A percentile compares a stretch with the other conserved stretches of the same genome.
Conservation (phyloP, 2,329 filamentous ascomycete genomes). For the Malbranchea cinnamomea region DNA sequence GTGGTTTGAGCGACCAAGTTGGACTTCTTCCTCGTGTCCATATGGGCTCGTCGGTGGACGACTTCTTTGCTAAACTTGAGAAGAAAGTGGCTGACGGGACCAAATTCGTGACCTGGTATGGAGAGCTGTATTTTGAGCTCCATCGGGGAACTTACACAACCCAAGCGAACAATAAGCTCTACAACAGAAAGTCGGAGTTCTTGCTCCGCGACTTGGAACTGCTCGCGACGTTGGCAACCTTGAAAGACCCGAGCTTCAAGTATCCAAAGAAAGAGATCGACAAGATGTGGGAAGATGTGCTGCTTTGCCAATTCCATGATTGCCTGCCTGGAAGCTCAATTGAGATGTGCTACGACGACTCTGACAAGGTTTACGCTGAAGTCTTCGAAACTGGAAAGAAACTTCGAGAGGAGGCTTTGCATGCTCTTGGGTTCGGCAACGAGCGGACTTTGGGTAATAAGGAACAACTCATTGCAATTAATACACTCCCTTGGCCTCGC, state of each 20-base stretch:
- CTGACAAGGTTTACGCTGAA: conserved; percentile 72
- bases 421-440: conserved; percentile 48
- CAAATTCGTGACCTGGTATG: conserved; percentile 88
- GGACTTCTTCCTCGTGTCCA: conserved; percentile 75
- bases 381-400: conserved; percentile 64
- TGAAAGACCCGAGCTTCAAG: conserved; percentile 56
- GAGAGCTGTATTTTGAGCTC: conserved; percentile 93
- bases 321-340: conserved; percentile 90
- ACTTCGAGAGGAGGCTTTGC: conserved; percentile 54
- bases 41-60: conserved; percentile 78
- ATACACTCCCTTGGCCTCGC: conserved; percentile 77
- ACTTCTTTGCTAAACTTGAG: conserved; percentile 80
- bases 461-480: conserved; percentile 49
- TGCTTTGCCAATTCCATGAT: conserved; percentile 95
- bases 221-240: conserved; percentile 68
- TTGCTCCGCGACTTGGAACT: conserved; percentile 78
- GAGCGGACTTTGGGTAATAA: conserved; percentile 26
- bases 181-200: conserved; percentile 76
- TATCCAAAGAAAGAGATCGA: conserved; percentile 94
- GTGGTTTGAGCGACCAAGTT: conserved; percentile 76
- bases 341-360: conserved; percentile 97
- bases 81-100: conserved; percentile 53
- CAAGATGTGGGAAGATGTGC: conserved; percentile 81
- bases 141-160: conserved; percentile 96
- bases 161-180: conserved; percentile 90